Percentiles rank a stretch among this genome's conserved stretches.
These are phyloP conservation scores for Phellinidium pouzarii DNA, from an alignment of 1,284 basidiomycete genomes.

Conservation along the genomic window DNA sequence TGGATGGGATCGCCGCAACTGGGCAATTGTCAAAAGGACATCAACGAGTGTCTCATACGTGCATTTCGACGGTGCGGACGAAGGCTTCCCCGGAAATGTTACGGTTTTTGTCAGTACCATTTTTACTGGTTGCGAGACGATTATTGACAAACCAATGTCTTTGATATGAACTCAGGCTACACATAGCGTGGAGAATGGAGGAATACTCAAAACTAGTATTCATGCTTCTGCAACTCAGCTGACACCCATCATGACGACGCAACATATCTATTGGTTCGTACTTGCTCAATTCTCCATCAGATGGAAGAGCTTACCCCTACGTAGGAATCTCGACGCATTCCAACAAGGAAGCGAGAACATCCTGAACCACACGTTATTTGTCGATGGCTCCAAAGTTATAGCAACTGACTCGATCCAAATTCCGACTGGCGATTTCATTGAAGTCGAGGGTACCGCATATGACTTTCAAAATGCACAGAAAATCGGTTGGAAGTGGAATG, in stretches of 20 bases:
- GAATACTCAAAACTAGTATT: slow-evolving; percentile 38
- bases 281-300: neutral
- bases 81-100: slow-evolving; percentile 50
- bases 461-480: slow-evolving; percentile 40
- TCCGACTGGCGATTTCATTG: slow-evolving; percentile 35
- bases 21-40: slow-evolving; percentile 40
- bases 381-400: slow-evolving; percentile 35
- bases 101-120: slow-evolving; percentile 34
- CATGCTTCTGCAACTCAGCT: slow-evolving; percentile 41
- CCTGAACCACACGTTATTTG: slow-evolving; percentile 37
- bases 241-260: slow-evolving; percentile 56
- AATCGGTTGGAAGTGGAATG: slow-evolving; percentile 34
- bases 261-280: slow-evolving; percentile 45
- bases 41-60: slow-evolving; percentile 42
- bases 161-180: slow-evolving; percentile 34
- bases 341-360: slow-evolving; percentile 39
- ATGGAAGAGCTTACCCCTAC: neutral
- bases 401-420: slow-evolving; percentile 38
- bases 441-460: slow-evolving; percentile 34
- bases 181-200: slow-evolving; percentile 42
- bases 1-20: slow-evolving; percentile 52
- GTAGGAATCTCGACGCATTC: slow-evolving; percentile 51
- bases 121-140: neutral
- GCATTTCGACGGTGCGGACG: slow-evolving; percentile 43
- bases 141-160: neutral